A percentile compares a stretch with the other conserved stretches of the same genome.
phyloP scores from a whole-genome alignment of 2,329 filamentous ascomycete species.

The Colletotrichum tofieldiae region DNA sequence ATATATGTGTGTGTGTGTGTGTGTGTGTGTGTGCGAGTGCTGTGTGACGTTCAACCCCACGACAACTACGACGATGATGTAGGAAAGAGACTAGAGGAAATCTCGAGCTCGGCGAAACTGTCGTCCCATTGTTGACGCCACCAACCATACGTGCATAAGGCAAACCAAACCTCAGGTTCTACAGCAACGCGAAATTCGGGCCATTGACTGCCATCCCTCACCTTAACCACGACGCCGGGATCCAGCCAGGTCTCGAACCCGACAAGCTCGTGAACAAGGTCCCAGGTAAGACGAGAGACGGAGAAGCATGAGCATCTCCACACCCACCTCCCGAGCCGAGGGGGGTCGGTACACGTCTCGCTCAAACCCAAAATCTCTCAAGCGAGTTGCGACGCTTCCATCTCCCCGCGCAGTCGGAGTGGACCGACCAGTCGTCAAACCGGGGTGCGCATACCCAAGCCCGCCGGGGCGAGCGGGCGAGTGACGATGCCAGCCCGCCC shows the following conservation, averaged over 20 bases:
- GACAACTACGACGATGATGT: not conserved
- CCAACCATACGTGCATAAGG: not conserved
- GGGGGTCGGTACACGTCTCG: constrained; percentile 18
- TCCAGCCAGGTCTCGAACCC: constrained; percentile 1
- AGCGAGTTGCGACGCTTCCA: not conserved
- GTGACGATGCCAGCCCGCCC: not conserved
- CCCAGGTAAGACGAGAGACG: not conserved
- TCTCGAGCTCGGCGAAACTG: constrained; percentile 2
- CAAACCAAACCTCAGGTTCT: not conserved
- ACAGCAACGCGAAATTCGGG: not conserved
- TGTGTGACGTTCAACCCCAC: too few species aligned
- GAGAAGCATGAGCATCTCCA: not conserved
- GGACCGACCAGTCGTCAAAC: not conserved
- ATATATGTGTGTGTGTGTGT: not conserved
- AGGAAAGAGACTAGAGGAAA: constrained; percentile 4
- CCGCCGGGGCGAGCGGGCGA: not conserved
- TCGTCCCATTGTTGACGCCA: constrained; percentile 5
- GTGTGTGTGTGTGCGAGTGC: not conserved
- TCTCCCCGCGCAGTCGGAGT: not conserved
- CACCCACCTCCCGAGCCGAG: not conserved
- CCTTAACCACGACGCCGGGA: constrained; percentile 14
- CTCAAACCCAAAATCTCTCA: constrained; percentile 7
- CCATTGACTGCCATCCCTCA: not conserved
- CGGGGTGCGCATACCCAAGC: not conserved
- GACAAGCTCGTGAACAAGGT: not conserved